Conservation (phyloP, 306 rosid genomes). For the Styphnolobium japonicum region DNA sequence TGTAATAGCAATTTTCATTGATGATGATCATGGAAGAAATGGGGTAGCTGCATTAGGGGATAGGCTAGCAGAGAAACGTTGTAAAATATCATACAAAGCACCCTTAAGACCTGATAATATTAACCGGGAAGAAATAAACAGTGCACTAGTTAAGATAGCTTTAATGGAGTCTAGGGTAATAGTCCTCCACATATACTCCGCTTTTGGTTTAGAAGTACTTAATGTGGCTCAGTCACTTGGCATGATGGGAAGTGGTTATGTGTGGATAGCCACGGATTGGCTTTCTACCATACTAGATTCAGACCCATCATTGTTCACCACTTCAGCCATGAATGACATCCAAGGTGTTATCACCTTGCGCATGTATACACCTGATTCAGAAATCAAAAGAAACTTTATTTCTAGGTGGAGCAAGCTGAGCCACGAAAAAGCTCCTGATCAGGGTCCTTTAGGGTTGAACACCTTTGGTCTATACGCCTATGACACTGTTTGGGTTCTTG, state of each 20-base stretch:
- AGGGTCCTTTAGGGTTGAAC: conserved; percentile 43
- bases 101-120: conserved; percentile 34
- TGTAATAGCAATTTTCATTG: conserved; percentile 67
- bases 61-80: conserved; percentile 59
- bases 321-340: conserved; percentile 42
- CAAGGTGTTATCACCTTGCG: conserved; percentile 72
- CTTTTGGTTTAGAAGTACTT: conserved; percentile 47
- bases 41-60: conserved; percentile 68
- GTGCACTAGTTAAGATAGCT: conserved; percentile 49
- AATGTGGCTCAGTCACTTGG: conserved; percentile 49
- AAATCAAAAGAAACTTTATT: conserved; percentile 40
- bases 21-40: conserved; percentile 81
- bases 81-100: conserved; percentile 63
- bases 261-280: conserved; percentile 80
- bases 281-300: conserved; percentile 57
- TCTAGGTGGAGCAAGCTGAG: conserved; percentile 63
- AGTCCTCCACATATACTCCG: conserved; percentile 48
- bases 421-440: conserved; percentile 10
- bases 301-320: conserved; percentile 19
- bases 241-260: conserved; percentile 73
- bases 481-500: conserved; percentile 76
- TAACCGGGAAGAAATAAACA: conserved; percentile 41
- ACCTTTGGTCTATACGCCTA: conserved; percentile 62
- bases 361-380: conserved; percentile 55
- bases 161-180: conserved; percentile 63